Evolutionary conservation across 441 rosid species (phyloP).

Genomic region (Adansonia gregorii): DNA sequence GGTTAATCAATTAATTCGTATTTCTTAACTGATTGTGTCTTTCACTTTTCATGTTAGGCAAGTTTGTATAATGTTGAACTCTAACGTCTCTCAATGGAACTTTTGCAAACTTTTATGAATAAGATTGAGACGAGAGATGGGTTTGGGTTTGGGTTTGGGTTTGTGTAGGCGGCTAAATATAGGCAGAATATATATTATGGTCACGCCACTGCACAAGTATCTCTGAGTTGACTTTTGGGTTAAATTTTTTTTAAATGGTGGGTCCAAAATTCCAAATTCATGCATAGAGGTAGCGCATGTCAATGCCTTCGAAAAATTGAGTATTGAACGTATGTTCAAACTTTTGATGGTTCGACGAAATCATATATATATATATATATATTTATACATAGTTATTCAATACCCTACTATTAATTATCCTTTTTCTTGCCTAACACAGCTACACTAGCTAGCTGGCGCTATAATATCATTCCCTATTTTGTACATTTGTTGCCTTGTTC

Average conservation of each 20-base stretch:
- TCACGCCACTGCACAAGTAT: background rate
- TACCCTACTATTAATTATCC: background rate
- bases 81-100: background rate
- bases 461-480: background rate
- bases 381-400: background rate
- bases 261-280: slow-evolving; percentile 19
- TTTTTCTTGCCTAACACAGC: background rate
- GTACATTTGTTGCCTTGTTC: background rate
- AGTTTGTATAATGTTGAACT: background rate
- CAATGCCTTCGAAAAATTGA: background rate
- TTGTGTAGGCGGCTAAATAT: slow-evolving; percentile 6
- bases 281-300: background rate
- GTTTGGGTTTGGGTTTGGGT: slow-evolving; percentile 6
- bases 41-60: background rate
- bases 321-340: background rate
- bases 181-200: background rate
- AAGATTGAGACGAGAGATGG: background rate
- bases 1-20: background rate
- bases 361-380: background rate
- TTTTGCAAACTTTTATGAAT: background rate
- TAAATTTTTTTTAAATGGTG: background rate
- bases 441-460: background rate
- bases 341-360: background rate
- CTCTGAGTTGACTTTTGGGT: background rate
- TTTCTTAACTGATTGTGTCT: background rate